A percentile compares a stretch with the other conserved stretches of the same genome.
Evolutionary conservation across 73 alveolate genomes (phyloP).

Genomic region (Tetrahymena borealis): DNA sequence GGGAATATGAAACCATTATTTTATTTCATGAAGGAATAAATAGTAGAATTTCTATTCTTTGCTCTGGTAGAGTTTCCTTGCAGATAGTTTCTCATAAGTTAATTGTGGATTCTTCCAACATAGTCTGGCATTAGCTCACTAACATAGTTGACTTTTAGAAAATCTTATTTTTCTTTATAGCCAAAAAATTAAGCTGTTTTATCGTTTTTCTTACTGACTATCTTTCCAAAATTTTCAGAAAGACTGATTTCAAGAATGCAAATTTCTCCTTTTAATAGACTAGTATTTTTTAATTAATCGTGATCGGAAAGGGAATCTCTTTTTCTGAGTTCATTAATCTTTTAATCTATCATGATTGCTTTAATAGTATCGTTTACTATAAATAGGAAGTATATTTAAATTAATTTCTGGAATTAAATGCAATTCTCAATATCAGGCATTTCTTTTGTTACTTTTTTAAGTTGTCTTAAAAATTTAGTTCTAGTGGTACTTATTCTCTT

Average conservation of each 20-base stretch:
- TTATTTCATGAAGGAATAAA: background rate
- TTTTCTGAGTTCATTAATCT: background rate
- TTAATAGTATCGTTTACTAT: background rate
- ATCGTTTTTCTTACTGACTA: background rate
- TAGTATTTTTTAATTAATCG: background rate
- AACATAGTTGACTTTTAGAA: background rate
- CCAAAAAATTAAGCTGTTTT: background rate
- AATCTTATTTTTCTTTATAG: background rate
- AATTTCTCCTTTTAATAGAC: background rate
- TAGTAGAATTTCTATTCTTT: background rate
- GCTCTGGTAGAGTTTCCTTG: background rate
- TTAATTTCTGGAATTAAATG: background rate
- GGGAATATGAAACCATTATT: background rate
- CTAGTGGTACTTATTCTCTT: background rate
- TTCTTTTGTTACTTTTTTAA: background rate
- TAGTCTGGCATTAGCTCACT: background rate
- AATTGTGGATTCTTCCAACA: background rate
- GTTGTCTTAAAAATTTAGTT: background rate
- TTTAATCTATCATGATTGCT: background rate
- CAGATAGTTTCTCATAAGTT: background rate
- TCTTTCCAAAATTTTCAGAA: background rate
- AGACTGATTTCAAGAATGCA: background rate
- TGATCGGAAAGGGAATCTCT: background rate
- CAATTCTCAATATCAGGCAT: background rate
- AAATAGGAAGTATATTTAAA: background rate